Evolutionary conservation across 345 rosid species (phyloP).

Genomic region (Eucalyptus regnans): DNA sequence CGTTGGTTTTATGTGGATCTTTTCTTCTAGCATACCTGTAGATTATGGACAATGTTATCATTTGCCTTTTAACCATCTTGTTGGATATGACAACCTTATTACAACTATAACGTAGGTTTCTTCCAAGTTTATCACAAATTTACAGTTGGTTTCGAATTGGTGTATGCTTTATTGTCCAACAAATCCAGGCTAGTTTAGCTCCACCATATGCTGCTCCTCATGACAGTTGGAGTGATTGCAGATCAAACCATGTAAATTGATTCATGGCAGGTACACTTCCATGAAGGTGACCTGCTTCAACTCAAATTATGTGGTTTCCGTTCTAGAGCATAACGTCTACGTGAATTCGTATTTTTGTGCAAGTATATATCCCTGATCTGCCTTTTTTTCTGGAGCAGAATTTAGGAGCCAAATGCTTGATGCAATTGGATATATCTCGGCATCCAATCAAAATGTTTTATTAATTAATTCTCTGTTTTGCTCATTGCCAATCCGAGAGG

Average conservation of each 20-base stretch:
- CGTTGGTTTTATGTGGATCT: neutral
- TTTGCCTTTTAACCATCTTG: neutral
- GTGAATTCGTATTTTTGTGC: neutral
- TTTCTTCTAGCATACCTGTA: neutral
- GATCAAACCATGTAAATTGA: constrained; percentile 42
- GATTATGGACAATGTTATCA: neutral
- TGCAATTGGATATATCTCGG: constrained; percentile 29
- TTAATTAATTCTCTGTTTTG: constrained; percentile 77
- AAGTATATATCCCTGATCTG: neutral
- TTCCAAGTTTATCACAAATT: neutral
- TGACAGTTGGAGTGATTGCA: constrained; percentile 53
- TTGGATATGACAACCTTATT: neutral
- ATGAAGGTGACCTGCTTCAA: constrained; percentile 37
- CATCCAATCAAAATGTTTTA: constrained; percentile 41
- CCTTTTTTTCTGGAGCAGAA: constrained; percentile 22
- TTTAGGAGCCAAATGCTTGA: constrained; percentile 64
- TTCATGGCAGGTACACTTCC: constrained; percentile 45
- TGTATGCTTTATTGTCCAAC: neutral
- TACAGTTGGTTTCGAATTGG: neutral
- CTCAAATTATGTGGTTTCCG: neutral
- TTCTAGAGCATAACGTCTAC: neutral
- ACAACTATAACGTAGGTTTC: neutral
- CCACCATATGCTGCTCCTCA: constrained; percentile 58
- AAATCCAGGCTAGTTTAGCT: constrained; percentile 65
- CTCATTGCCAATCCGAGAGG: constrained; percentile 76